Evolutionary conservation across 1,139 yeast genomes (phyloP), one percentile per base, ranked within the genome.

Genomic region (Blastobotrys capitulatus): DNA sequence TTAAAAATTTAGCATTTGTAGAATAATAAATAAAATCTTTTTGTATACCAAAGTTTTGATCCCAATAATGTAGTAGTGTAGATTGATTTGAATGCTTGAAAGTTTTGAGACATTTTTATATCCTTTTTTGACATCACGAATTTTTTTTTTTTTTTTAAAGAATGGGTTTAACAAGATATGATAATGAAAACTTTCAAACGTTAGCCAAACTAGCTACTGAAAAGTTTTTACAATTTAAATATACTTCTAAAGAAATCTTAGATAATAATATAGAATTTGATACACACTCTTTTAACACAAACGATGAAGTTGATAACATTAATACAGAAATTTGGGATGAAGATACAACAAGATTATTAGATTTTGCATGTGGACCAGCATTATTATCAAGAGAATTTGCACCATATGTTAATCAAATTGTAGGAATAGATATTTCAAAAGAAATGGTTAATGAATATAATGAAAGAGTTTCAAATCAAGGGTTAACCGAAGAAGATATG

Each of bases 321-420:
- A 38, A 44, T 15, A 8, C 15, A 2, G 42, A 38, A 16, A 44
- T 44, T 7, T 49, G 52, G 52, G 32, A 42, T 34, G 43, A 37
- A 20, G 44, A 42, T 10, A 34, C 41, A 18, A 60, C 65, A n/a
- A 49, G 44, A 16, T 59, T 62, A 13, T 54, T 64, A 6, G 68
- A 65, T 44, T 62, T 64, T 54, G 68, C 64, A 6, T 62, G 68
- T 41, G 68, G 68, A 1, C 57, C 64, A 1, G 67, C 66, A 1
- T 47, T 59, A 22, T 48, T 62, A n/a, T 53, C 60, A 29, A 57
- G 57, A 48, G 47, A 51, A n/a, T 39, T 65, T n/a, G 63, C 63
- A 2, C 60, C 62, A 0, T 53, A 57, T 41, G 54, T 57, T 19
- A 51, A 51, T 22, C 50, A 54, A 32, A 53, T 62, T 20, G 61